Evolutionary conservation across 495 filamentous ascomycete genomes (phyloP).

Genomic region (Hypoxylon lienhwacheense): DNA sequence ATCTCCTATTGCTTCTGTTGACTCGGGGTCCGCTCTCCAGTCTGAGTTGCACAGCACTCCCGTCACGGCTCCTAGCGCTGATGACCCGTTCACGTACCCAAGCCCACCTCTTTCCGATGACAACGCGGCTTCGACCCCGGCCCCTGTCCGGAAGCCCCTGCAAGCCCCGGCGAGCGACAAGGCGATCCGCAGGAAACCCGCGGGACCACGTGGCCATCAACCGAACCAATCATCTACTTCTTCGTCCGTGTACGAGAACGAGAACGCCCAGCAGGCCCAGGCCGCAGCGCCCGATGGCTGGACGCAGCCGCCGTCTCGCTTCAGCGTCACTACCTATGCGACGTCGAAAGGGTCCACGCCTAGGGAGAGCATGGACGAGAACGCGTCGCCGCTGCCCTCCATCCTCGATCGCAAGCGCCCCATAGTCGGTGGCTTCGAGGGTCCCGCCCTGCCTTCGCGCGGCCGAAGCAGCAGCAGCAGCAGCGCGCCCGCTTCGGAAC

Average conservation of each 20-base stretch:
- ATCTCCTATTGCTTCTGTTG: constrained; percentile 32
- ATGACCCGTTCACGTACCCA: constrained; percentile 38
- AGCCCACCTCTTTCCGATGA: constrained; percentile 42
- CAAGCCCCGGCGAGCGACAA: constrained; percentile 37
- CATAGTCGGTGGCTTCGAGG: constrained; percentile 29
- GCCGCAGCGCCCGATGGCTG: constrained; percentile 30
- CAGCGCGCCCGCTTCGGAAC: constrained; percentile 22
- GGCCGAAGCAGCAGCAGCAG: no score
- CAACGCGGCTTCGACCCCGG: constrained; percentile 11
- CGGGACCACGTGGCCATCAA: constrained; percentile 35
- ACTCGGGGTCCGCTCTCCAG: constrained; percentile 22
- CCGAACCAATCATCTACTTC: constrained; percentile 42
- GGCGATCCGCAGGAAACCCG: constrained; percentile 46
- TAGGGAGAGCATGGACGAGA: constrained; percentile 53
- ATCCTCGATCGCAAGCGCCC: constrained; percentile 46
- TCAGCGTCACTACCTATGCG: constrained; percentile 74
- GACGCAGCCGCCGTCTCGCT: constrained; percentile 65
- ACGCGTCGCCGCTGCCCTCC: constrained; percentile 43
- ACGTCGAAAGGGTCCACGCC: constrained; percentile 58
- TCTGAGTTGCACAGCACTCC: constrained; percentile 25
- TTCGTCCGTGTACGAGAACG: constrained; percentile 44
- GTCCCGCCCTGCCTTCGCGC: constrained; percentile 6
- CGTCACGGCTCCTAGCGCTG: constrained; percentile 8
- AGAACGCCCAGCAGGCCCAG: constrained; percentile 21
- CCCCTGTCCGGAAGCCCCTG: constrained; percentile 25